phyloP scores from a whole-genome alignment of 108 stramenopile species.

The Aurantiochytrium sp. region DNA sequence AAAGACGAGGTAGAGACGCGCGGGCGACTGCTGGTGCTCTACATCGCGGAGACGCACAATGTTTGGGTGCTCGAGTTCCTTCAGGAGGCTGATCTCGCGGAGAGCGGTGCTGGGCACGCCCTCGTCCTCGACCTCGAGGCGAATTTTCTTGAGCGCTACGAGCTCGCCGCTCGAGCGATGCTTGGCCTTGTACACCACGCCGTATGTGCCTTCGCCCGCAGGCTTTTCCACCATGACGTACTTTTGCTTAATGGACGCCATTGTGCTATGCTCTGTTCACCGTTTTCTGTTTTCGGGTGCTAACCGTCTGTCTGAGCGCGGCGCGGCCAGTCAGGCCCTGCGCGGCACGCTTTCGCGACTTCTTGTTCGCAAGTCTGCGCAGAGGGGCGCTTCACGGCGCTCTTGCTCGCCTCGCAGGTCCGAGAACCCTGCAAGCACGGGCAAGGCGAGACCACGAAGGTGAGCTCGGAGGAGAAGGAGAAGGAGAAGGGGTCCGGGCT shows the following conservation, averaged over 20 bases:
- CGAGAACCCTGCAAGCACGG: too few species aligned
- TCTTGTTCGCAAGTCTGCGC: too few species aligned
- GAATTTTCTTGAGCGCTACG: conserved; percentile 86
- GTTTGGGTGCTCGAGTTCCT: conserved; percentile 88
- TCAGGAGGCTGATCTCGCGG: conserved; percentile 84
- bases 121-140: conserved; percentile 92
- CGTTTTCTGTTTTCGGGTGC: neutral
- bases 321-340: too few species aligned
- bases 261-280: neutral
- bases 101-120: conserved; percentile 96
- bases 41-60: conserved; percentile 95
- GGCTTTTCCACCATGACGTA: conserved; percentile 85
- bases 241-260: conserved; percentile 37
- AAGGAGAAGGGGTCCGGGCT: too few species aligned
- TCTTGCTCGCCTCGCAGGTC: too few species aligned
- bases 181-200: conserved; percentile 96
- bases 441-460: too few species aligned
- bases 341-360: too few species aligned
- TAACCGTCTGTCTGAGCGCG: too few species aligned
- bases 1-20: conserved; percentile 88
- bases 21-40: conserved; percentile 79
- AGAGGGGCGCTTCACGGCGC: too few species aligned
- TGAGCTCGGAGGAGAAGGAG: too few species aligned
- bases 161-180: conserved; percentile 85
- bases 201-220: conserved; percentile 97